Base-by-base conservation (phyloP, 78 protist genomes). In the Dictyostelium firmibasis region DNA sequence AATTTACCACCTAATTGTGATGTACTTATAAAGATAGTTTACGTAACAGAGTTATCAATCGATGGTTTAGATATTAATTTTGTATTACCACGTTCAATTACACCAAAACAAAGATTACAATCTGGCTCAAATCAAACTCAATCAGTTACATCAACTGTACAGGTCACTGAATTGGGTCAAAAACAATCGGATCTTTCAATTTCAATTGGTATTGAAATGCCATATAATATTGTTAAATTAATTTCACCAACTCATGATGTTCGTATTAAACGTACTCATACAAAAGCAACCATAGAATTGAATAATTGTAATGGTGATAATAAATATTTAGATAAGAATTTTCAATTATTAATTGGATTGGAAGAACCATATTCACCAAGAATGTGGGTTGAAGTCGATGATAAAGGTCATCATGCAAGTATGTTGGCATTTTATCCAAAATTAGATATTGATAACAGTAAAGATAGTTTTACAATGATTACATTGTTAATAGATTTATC, bases 71-170 rank as follows among this genome's bases (percentile, higher is more conserved):
- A 53, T 27, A 85, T 96, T 35, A 31, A 35, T 16, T 97, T 96
- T 33, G 27, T 93, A 27, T 67, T 97, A 25, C 98, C 99, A 67
- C 70, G 98, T 13, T 23, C 76, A 18, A 94, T 98, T 23, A 91
- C 96, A 3, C 98, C 97, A 44, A 87, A 93, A 38, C 97, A 97
- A 86, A 29, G 84, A 2, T 60, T 78, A 18, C 47, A 41, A 4
- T 41, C 67, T 36, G 89, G 74, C 7, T 82, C 96, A 6, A 78
- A 47, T 43, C 38, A 86, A 27, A 76, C 79, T 13, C 96, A 62
- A 72, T 25, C 79, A 81, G n/a, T 67, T 5, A 88, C 94, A 83
- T 31, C 60, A 8, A 57, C 93, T n/a, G 72, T 79, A 1, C 75
- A 81, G 50, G 57, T 96, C 0, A 50, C 62, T 11, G 81, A 47